Evolutionary conservation across 2,329 filamentous ascomycete genomes (phyloP).

Genomic region (Hypomyces perniciosus): DNA sequence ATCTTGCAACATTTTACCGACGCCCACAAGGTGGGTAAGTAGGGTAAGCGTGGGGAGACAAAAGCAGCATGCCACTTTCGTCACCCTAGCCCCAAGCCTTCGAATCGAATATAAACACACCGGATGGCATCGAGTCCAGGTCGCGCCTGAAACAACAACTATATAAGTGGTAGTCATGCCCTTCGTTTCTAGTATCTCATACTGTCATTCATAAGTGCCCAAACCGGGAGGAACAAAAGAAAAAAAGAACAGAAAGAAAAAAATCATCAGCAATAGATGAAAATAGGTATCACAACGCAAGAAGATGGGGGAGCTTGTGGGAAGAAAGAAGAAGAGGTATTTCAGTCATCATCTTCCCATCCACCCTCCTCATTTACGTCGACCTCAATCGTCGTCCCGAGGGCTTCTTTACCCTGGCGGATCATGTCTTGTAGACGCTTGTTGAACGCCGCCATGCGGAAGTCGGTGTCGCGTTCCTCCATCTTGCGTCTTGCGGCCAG

Average conservation of each 20-base stretch:
- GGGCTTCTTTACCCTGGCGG: slow-evolving; percentile 75
- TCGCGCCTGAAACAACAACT: background rate
- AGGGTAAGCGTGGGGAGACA: too few species aligned
- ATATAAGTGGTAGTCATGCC: background rate
- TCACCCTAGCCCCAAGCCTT: too few species aligned
- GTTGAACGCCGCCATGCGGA: slow-evolving; percentile 74
- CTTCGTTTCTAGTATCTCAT: slow-evolving; percentile 8
- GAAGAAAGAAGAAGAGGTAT: background rate
- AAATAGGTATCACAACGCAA: slow-evolving; percentile 1
- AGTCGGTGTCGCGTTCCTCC: slow-evolving; percentile 73
- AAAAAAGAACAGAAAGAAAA: slow-evolving; percentile 1
- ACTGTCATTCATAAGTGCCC: slow-evolving; percentile 9
- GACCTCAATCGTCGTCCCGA: slow-evolving; percentile 68
- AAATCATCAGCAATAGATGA: background rate
- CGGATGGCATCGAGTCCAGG: background rate
- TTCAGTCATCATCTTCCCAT: slow-evolving; percentile 8
- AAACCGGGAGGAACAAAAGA: slow-evolving; percentile 1
- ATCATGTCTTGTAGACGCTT: slow-evolving; percentile 80
- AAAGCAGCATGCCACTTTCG: too few species aligned
- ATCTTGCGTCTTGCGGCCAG: slow-evolving; percentile 65
- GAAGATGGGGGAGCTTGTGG: background rate
- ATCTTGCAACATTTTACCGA: background rate
- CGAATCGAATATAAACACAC: background rate
- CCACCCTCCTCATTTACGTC: slow-evolving; percentile 42
- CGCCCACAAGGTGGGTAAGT: too few species aligned